Evolutionary conservation across 225 moss, liverwort and hornwort species (phyloP).

Genomic region (Asterella californica): DNA sequence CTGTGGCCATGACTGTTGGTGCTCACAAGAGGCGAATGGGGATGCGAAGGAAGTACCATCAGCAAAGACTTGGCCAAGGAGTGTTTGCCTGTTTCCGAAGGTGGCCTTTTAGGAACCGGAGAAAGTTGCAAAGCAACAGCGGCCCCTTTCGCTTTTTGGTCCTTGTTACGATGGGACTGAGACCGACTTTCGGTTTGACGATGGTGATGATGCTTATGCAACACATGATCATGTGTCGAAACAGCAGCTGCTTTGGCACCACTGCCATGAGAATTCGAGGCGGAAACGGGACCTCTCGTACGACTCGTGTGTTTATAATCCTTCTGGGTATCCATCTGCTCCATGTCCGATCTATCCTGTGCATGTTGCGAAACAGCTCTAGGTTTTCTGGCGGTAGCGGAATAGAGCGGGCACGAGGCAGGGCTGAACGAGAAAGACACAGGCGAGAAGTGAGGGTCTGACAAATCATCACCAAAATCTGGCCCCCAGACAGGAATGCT

Average conservation of each 20-base stretch:
- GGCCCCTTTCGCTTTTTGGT: background rate
- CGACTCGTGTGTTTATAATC: background rate
- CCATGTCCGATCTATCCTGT: background rate
- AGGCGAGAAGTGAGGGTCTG: background rate
- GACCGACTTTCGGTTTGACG: background rate
- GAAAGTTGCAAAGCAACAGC: background rate
- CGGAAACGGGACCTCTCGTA: background rate
- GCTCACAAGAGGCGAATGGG: background rate
- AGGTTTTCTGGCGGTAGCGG: background rate
- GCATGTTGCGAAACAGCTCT: background rate
- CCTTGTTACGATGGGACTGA: background rate
- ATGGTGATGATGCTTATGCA: background rate
- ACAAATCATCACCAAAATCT: no score
- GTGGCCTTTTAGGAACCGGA: background rate
- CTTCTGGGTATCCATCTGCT: background rate
- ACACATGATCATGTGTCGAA: no score
- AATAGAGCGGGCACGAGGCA: background rate
- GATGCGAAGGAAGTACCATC: background rate
- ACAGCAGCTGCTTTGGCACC: no score
- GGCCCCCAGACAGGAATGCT: background rate
- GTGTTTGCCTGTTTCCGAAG: background rate
- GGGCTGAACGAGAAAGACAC: conserved; percentile 10
- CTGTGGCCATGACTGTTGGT: background rate
- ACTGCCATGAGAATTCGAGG: background rate
- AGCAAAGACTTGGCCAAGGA: background rate